A percentile compares a stretch with the other conserved stretches of the same genome.
Conservation (phyloP, 768 basidiomycete genomes). For the Agrocybe praecox region DNA sequence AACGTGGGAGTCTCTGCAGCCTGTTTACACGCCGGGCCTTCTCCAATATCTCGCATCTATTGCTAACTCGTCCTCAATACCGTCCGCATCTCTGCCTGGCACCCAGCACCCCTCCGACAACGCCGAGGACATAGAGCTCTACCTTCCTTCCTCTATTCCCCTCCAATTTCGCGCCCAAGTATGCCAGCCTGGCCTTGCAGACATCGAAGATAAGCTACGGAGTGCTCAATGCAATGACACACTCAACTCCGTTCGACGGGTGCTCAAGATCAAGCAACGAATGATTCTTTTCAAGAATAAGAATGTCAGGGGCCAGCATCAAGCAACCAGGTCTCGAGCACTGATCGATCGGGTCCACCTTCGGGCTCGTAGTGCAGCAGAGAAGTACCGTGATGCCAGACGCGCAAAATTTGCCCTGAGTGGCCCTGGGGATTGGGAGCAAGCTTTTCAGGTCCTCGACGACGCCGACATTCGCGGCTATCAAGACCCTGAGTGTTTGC, state of each 20-base stretch:
- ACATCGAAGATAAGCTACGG: neutral
- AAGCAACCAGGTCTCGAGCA: too few species aligned
- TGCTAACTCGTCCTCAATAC: neutral
- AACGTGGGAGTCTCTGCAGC: conserved; percentile 11
- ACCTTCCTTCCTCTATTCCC: conserved; percentile 12
- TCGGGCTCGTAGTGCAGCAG: too few species aligned
- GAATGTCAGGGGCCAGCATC: too few species aligned
- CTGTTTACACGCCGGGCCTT: conserved; percentile 17
- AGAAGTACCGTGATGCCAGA: too few species aligned
- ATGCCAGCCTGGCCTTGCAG: neutral
- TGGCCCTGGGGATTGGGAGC: too few species aligned
- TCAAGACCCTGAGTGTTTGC: too few species aligned
- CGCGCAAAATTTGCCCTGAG: too few species aligned
- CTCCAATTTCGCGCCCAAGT: neutral
- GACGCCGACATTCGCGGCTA: too few species aligned
- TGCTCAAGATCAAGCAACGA: conserved; percentile 9
- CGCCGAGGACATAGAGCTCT: conserved; percentile 8
- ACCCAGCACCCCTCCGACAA: neutral
- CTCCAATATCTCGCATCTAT: neutral
- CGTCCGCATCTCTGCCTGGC: neutral
- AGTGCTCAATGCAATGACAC: conserved; percentile 8
- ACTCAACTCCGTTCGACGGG: conserved; percentile 1
- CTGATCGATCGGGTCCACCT: too few species aligned
- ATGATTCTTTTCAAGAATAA: too few species aligned
- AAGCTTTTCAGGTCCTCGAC: too few species aligned